Percentiles rank a stretch among this genome's conserved stretches.
phyloP scores from a whole-genome alignment of 768 basidiomycete genomes.

The Tricholomella constricta region DNA sequence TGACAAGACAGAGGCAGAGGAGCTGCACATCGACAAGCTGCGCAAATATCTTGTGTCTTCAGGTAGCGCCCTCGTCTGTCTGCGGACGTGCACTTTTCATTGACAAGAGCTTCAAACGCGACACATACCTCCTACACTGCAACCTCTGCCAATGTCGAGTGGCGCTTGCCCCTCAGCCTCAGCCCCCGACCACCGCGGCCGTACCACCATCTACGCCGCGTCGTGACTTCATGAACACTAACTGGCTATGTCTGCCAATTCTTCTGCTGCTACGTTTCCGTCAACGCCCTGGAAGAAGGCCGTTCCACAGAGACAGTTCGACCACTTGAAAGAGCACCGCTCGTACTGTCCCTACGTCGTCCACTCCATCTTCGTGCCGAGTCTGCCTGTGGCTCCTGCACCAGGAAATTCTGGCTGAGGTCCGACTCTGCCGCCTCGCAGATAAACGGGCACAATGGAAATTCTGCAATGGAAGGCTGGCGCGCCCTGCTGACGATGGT shows the following conservation, averaged over 20 bases:
- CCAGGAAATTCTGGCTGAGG: conserved; percentile 18
- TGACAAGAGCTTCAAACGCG: conserved; percentile 51
- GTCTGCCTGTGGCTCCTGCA: conserved; percentile 41
- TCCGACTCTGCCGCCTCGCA: conserved; percentile 34
- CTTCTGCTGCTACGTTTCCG: conserved; percentile 19
- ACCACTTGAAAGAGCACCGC: conserved; percentile 79
- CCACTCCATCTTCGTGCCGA: conserved; percentile 64
- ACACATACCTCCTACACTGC: conserved; percentile 63
- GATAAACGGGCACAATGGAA: conserved; percentile 28
- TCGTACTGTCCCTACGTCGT: conserved; percentile 87
- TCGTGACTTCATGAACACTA: conserved; percentile 1
- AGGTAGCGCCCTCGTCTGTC: conserved; percentile 97
- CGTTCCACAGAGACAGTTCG: conserved; percentile 54
- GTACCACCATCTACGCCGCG: neutral
- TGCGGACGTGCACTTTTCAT: conserved; percentile 84
- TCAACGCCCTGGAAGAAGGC: conserved; percentile 26
- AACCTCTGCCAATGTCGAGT: conserved; percentile 74
- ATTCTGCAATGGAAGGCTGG: conserved; percentile 69
- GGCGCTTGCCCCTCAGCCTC: conserved; percentile 60
- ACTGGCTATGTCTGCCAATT: conserved; percentile 7
- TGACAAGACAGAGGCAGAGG: conserved; percentile 46
- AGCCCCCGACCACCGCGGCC: conserved; percentile 6
- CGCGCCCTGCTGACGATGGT: conserved; percentile 72
- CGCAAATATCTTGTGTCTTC: conserved; percentile 91
- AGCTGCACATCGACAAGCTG: conserved; percentile 76